Base-by-base conservation (phyloP, 805 yeast genomes). In the Ogataea trehaloabstinens region DNA sequence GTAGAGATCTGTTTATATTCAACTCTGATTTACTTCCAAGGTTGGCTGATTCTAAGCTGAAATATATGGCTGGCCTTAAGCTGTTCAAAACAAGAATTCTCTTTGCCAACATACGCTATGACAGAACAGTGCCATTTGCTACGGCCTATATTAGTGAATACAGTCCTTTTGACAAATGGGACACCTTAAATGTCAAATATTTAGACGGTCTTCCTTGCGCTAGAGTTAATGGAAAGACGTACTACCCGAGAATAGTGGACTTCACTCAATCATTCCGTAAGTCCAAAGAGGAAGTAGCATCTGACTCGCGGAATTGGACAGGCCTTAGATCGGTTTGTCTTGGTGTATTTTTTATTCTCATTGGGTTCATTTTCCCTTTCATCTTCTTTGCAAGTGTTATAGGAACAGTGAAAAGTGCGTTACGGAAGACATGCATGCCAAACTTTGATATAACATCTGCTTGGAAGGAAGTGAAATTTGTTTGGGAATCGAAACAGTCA, bases 121-220 rank as follows among this genome's bases (percentile, higher is more conserved):
- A 90, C 61, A 70, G 96, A 42, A 78, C 95, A 0, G 98, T 90
- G 6, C 82, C 91, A 12, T 91, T 88, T 59, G 85, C 79, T 63
- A 87, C 97, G 0, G 72, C 95, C 0, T 89, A 70, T 59, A 82
- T 91, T 41, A 71, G 91, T 3, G 71, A 80, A 21, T 74, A 71
- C 43, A 78, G 85, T 39, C 95, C 96, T 2, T 89, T 88, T 56
- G 63, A 67, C n/a, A 64, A 63, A 34, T 73, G 76, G 72, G 72
- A 71, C 34, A 54, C 56, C 15, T 57, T 74, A 35, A 71, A 68
- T 29, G 65, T 79, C 40, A 66, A 67, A 24, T 80, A 68, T 51
- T 64, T 80, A 24, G 64, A 68, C 5, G 70, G 67, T 36, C 53
- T 72, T 28, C 77, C 80, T 0, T 54, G 57, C 1, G 63, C 70